These are phyloP conservation scores for Ogataea ganodermae DNA, from an alignment of 805 yeast genomes.

Conservation along the genomic window DNA sequence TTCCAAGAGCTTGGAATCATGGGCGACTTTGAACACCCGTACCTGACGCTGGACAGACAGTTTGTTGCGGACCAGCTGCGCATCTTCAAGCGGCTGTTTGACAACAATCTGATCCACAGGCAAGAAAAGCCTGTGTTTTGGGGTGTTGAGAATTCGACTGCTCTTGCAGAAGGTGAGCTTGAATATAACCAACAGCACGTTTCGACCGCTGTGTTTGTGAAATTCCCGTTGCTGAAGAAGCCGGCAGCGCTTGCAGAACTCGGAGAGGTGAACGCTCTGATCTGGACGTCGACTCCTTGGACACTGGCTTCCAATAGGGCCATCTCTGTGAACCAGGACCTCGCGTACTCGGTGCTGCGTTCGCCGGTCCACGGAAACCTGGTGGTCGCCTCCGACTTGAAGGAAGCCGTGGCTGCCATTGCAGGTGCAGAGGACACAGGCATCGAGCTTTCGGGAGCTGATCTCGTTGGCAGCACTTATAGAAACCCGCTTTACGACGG, in stretches of 20 bases:
- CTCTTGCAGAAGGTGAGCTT: constrained; percentile 94
- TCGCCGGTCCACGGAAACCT: constrained; percentile 42
- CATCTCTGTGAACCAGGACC: constrained; percentile 62
- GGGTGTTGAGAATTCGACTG: constrained; percentile 94
- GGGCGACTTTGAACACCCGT: constrained; percentile 78
- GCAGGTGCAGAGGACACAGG: constrained; percentile 34
- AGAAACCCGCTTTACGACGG: constrained; percentile 51
- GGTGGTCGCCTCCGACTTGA: constrained; percentile 58
- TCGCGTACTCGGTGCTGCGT: constrained; percentile 56
- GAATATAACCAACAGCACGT: constrained; percentile 76
- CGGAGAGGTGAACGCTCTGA: constrained; percentile 42
- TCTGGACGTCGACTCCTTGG: constrained; percentile 99
- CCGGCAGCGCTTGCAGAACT: constrained; percentile 18
- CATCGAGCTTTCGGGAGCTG: constrained; percentile 42
- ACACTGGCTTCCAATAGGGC: constrained; percentile 88
- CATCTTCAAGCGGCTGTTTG: constrained; percentile 66
- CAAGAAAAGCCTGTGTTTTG: constrained; percentile 96
- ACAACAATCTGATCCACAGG: constrained; percentile 69
- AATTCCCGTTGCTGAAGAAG: constrained; percentile 53
- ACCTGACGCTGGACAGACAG: constrained; percentile 67
- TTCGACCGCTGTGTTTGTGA: constrained; percentile 68
- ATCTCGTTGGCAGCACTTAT: constrained; percentile 47
- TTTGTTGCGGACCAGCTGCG: constrained; percentile 77
- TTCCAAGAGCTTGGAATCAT: constrained; percentile 76
- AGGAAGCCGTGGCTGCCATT: constrained; percentile 37